These are phyloP conservation scores for Carex scoparia DNA, from an alignment of 176 grass and related monocot species.

Conservation along the genomic window DNA sequence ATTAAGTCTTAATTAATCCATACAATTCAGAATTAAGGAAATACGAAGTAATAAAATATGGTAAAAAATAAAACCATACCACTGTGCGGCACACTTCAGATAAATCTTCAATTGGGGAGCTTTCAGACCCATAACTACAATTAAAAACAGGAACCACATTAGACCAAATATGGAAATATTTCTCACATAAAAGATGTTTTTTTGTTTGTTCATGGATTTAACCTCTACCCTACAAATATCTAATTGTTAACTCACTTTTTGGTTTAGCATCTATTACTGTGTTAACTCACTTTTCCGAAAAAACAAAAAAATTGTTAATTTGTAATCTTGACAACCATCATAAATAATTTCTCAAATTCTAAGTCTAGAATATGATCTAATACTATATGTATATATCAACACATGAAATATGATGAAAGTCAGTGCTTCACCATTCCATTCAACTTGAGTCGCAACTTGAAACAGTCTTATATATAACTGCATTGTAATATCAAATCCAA, in stretches of 20 bases:
- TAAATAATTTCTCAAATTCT: background rate
- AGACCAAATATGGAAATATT: constrained; percentile 16
- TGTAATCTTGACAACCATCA: background rate
- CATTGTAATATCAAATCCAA: background rate
- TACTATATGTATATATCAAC: background rate
- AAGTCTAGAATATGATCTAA: background rate
- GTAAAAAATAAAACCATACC: constrained; percentile 40
- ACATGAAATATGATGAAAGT: background rate
- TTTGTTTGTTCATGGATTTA: background rate
- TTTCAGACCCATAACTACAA: constrained; percentile 82
- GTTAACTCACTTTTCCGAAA: too few relatives aligned
- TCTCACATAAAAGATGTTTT: background rate
- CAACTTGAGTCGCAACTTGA: background rate
- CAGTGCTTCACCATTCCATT: background rate
- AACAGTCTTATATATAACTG: background rate
- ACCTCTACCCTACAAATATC: background rate
- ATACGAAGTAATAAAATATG: constrained; percentile 23
- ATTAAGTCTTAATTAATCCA: constrained; percentile 26
- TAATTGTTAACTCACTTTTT: background rate
- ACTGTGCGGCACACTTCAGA: constrained; percentile 77
- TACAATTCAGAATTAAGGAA: background rate
- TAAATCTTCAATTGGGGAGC: constrained; percentile 68
- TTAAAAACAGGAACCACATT: constrained; percentile 2
- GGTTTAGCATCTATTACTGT: background rate
- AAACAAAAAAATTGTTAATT: background rate